phyloP scores from a whole-genome alignment of 2,329 filamentous ascomycete species.

The Chaetomiaceae sp. region DNA sequence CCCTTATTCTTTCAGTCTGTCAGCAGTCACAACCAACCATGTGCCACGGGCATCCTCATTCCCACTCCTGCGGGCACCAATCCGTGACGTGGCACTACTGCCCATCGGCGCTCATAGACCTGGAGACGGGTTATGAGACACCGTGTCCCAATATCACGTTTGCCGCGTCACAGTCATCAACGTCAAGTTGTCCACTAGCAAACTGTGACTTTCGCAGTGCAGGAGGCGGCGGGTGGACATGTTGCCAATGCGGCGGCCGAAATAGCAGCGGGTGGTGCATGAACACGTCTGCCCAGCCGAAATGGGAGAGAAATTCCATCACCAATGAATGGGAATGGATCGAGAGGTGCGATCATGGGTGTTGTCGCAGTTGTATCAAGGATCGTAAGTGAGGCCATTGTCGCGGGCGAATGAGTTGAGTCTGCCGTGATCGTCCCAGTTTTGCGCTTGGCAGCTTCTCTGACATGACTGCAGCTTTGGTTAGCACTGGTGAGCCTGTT shows the following conservation, averaged over 20 bases:
- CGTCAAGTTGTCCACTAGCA: slow-evolving; percentile 43
- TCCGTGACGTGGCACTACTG: slow-evolving; percentile 54
- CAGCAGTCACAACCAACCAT: slow-evolving; percentile 32
- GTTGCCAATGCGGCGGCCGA: slow-evolving; percentile 48
- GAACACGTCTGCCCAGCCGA: slow-evolving; percentile 30
- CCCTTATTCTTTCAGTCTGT: too few relatives aligned
- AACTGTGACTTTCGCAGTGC: slow-evolving; percentile 48
- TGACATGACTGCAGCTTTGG: slow-evolving; percentile 6
- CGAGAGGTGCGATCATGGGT: slow-evolving; percentile 48
- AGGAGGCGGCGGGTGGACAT: slow-evolving; percentile 48
- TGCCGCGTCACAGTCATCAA: slow-evolving; percentile 40
- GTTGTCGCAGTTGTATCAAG: slow-evolving; percentile 45
- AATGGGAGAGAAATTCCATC: slow-evolving; percentile 30
- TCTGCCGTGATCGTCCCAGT: too few relatives aligned
- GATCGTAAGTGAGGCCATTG: slow-evolving; percentile 42
- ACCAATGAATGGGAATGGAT: slow-evolving; percentile 34
- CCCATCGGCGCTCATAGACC: slow-evolving; percentile 43
- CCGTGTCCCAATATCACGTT: slow-evolving; percentile 47
- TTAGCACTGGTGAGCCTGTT: background rate
- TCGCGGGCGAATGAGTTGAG: too few relatives aligned
- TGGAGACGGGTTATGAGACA: slow-evolving; percentile 45
- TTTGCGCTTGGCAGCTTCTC: background rate
- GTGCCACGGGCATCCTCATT: slow-evolving; percentile 51
- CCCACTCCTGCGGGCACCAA: slow-evolving; percentile 49
- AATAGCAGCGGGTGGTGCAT: slow-evolving; percentile 52